Base-by-base conservation (phyloP, 1,284 basidiomycete species). In the Austroboletus novae-zelandiae region DNA sequence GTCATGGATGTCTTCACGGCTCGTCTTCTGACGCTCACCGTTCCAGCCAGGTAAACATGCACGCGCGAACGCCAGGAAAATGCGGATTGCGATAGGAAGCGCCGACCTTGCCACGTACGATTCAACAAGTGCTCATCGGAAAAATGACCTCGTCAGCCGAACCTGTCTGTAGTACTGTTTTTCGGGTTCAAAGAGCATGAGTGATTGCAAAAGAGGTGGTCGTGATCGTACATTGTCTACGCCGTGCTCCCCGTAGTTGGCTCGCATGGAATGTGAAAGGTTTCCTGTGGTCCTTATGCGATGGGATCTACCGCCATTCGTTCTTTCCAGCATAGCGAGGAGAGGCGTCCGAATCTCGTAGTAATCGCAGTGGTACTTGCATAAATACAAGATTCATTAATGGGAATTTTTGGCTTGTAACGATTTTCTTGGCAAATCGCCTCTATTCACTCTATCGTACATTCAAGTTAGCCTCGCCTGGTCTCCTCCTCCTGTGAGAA, bases 21-120 rank as follows among this genome's bases (percentile, higher is more conserved):
- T 31, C 15, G 14, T 17, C 36, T 15, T 32, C 20, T 37, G 29
- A n/a, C 58, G 20, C 58, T 50, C 48, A 78, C 79, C 69, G 75
- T 61, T 78, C 78, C 10, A 83, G 64, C 76, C 80, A 81, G 34
- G 72, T 61, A 53, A 76, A 76, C 40, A 80, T 59, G 55, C 81
- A 82, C 32, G 75, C 77, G 54, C 80, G 76, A 44, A 89, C 75
- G 4, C 83, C 85, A 1, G 80, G 81, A 55, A 81, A 87, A 67
- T 88, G 86, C 0, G 86, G 85, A 59, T 89, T 89, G 20, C 85
- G 78, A 64, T 89, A 88, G 9, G 78, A 80, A 17, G 79, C 69
- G 13, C 79, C 78, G 2, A 86, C 83, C 69, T 80, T 45, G 6
- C 13, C 25, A 35, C n/a, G n/a, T 10, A 4, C 43, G 23, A 18